phyloP scores from a whole-genome alignment of 768 basidiomycete species.

The Tricholoma terreum region DNA sequence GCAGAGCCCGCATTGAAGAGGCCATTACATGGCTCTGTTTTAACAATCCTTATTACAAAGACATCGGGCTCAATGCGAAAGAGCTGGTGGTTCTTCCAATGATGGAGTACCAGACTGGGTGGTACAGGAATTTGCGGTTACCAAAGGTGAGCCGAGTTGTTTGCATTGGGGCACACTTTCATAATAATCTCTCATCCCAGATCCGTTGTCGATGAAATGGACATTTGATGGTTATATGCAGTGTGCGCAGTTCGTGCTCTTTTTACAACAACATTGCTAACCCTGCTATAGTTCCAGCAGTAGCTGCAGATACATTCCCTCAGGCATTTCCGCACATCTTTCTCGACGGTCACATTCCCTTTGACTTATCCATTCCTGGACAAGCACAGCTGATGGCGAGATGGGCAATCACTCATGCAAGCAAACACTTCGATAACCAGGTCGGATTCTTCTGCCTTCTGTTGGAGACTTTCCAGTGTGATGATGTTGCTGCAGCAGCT shows the following conservation, averaged over 20 bases:
- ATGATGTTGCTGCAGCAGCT: not conserved
- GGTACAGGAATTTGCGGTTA: not conserved
- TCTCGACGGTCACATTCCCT: not conserved
- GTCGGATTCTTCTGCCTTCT: not conserved
- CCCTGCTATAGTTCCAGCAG: not conserved
- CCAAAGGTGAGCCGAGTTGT: not conserved
- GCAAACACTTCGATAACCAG: not conserved
- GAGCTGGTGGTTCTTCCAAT: not conserved
- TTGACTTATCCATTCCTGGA: not conserved
- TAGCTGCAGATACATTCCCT: not conserved
- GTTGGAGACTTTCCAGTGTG: no score
- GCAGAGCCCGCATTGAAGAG: not conserved
- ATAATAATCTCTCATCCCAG: not conserved
- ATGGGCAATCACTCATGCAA: not conserved
- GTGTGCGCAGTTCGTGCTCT: not conserved
- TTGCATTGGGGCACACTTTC: no score
- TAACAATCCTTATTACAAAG: not conserved
- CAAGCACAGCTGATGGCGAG: not conserved
- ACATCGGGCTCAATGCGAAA: not conserved
- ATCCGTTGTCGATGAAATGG: not conserved
- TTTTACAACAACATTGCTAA: not conserved
- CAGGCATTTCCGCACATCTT: not conserved
- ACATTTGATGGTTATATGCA: not conserved
- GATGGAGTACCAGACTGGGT: not conserved
- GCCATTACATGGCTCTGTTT: not conserved